Percentiles rank a stretch among this genome's conserved stretches.
These are phyloP conservation scores for Crucibulum laeve DNA, from an alignment of 768 basidiomycete species.

Conservation along the genomic window DNA sequence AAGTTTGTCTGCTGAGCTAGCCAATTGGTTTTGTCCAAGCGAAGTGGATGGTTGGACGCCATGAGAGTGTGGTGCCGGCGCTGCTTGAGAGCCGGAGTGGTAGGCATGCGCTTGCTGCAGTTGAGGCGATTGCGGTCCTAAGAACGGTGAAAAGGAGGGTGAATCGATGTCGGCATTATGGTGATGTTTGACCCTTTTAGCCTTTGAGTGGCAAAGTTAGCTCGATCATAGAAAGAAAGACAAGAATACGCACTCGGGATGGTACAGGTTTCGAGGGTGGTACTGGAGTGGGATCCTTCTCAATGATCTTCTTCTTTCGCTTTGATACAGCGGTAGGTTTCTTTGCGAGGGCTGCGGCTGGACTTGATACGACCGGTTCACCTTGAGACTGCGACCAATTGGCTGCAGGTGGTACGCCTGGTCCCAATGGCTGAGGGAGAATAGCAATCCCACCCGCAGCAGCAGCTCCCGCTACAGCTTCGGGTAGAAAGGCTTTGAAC, in stretches of 20 bases:
- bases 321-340: constrained; percentile 42
- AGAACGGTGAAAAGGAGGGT: constrained; percentile 47
- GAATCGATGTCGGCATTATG: constrained; percentile 59
- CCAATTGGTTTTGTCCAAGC: constrained; percentile 25
- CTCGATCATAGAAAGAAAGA: not conserved
- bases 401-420: constrained; percentile 24
- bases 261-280: constrained; percentile 45
- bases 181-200: constrained; percentile 60
- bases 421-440: constrained; percentile 39
- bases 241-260: constrained; percentile 37
- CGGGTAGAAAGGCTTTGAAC: constrained; percentile 80
- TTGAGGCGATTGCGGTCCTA: constrained; percentile 38
- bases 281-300: constrained; percentile 66
- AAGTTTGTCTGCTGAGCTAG: constrained; percentile 64
- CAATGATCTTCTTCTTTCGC: constrained; percentile 57
- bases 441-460: constrained; percentile 38
- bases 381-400: constrained; percentile 36
- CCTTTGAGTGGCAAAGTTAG: constrained; percentile 20
- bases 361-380: constrained; percentile 32
- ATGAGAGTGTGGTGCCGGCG: constrained; percentile 15
- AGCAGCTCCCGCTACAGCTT: constrained; percentile 42
- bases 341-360: constrained; percentile 34
- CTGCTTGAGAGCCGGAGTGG: constrained; percentile 12
- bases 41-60: constrained; percentile 16
- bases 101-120: constrained; percentile 20